Percentiles rank a stretch among this genome's conserved stretches.
Conservation (phyloP, 1,284 basidiomycete species). For the Ganoderma lucidum region DNA sequence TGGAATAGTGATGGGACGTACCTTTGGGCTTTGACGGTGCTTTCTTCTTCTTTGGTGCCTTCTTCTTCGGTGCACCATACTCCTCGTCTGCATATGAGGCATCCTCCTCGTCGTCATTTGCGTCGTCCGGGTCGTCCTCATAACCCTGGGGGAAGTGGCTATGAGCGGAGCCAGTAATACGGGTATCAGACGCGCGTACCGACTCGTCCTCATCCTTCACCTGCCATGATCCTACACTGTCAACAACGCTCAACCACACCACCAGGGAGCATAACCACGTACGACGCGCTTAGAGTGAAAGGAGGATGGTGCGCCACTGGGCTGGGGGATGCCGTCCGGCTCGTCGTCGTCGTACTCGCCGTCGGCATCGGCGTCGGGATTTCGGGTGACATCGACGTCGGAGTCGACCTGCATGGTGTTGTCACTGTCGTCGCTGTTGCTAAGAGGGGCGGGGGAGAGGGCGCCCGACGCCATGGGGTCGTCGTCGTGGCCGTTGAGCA, state of each 20-base stretch:
- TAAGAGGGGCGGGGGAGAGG: constrained; percentile 35
- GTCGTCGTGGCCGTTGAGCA: constrained; percentile 47
- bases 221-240: constrained; percentile 36
- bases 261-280: constrained; percentile 35
- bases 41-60: constrained; percentile 72
- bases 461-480: constrained; percentile 45
- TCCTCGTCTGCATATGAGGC: constrained; percentile 81
- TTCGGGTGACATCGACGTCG: constrained; percentile 47
- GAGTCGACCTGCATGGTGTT: constrained; percentile 55
- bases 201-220: constrained; percentile 72
- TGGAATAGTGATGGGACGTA: constrained; percentile 42
- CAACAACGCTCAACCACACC: constrained; percentile 27
- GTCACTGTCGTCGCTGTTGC: constrained; percentile 40
- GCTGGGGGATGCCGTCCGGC: constrained; percentile 35
- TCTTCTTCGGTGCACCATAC: constrained; percentile 68
- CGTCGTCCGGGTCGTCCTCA: constrained; percentile 59
- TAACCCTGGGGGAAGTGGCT: constrained; percentile 60
- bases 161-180: constrained; percentile 33
- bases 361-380: constrained; percentile 52
- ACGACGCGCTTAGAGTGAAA: constrained; percentile 42
- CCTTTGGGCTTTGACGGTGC: constrained; percentile 69
- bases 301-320: constrained; percentile 39
- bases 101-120: constrained; percentile 67
- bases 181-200: constrained; percentile 50
- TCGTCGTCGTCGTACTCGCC: constrained; percentile 47